phyloP scores from a whole-genome alignment of 2,329 filamentous ascomycete genomes.

The Aspergillus alliaceus region DNA sequence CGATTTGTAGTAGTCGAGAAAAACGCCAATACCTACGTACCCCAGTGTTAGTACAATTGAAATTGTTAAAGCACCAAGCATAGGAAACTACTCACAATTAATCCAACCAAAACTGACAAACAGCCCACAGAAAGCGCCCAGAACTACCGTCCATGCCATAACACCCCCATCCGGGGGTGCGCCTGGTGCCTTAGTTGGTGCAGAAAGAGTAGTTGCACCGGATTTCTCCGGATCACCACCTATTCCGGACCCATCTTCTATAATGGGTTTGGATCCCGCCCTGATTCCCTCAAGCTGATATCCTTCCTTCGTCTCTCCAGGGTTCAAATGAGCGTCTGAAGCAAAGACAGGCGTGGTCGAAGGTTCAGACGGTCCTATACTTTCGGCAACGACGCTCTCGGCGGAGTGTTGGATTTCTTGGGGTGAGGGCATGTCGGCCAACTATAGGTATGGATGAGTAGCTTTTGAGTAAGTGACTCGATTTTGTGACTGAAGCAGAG shows the following conservation, averaged over 20 bases:
- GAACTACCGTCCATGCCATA: conserved; percentile 47
- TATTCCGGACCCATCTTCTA: conserved; percentile 3
- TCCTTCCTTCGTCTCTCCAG: background rate
- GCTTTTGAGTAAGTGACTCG: background rate
- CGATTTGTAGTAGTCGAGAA: conserved; percentile 2
- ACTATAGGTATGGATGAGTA: background rate
- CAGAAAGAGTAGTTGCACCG: conserved; percentile 3
- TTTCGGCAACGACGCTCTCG: background rate
- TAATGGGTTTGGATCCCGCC: background rate
- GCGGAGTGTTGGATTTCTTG: background rate
- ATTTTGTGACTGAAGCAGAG: background rate
- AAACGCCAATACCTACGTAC: conserved; percentile 1
- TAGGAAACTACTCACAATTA: conserved; percentile 38
- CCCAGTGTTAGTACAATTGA: background rate
- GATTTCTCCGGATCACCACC: conserved; percentile 5
- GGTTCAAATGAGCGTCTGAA: background rate
- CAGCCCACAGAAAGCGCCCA: conserved; percentile 47
- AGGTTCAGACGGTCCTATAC: background rate
- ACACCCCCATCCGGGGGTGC: conserved; percentile 32
- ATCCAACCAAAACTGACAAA: conserved; percentile 56
- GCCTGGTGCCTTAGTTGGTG: conserved; percentile 8
- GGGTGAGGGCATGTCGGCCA: background rate
- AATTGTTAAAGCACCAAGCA: conserved; percentile 29
- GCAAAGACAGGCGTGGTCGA: background rate
- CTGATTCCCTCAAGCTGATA: background rate